phyloP scores from a whole-genome alignment of 208 protist genomes.

The Crithidia bombi region DNA sequence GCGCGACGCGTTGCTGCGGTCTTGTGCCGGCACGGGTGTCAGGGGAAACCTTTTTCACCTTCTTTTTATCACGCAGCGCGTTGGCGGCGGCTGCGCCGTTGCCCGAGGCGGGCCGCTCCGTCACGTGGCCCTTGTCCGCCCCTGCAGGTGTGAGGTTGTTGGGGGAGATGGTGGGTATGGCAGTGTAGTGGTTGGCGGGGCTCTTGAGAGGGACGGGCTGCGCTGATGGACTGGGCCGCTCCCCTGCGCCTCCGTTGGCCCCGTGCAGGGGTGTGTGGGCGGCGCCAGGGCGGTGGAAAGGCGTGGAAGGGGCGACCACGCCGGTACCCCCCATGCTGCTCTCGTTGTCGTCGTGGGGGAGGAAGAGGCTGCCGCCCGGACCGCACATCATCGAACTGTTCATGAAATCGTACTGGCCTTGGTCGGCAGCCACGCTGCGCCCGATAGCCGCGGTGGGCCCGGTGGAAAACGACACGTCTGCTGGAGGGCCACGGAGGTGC shows the following conservation, averaged over 20 bases:
- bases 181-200: background rate
- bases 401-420: constrained; percentile 35
- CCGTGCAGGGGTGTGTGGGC: background rate
- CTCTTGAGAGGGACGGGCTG: background rate
- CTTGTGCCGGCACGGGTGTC: background rate
- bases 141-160: background rate
- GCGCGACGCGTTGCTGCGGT: background rate
- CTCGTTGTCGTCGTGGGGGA: constrained; percentile 10
- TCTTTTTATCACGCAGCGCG: background rate
- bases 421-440: constrained; percentile 13
- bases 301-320: background rate
- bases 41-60: background rate
- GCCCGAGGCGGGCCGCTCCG: background rate
- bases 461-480: background rate
- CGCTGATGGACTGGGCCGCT: background rate
- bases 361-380: constrained; percentile 10
- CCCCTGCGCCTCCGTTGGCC: background rate
- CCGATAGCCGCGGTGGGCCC: background rate
- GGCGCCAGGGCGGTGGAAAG: background rate
- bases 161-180: background rate
- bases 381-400: constrained; percentile 26
- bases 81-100: constrained; percentile 1
- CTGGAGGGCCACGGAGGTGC: background rate
- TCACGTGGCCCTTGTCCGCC: background rate
- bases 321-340: background rate